Percentiles rank a stretch among this genome's conserved stretches.
These are phyloP conservation scores for Pseudozyma flocculosa DNA, from an alignment of 1,284 basidiomycete species.

Conservation along the genomic window DNA sequence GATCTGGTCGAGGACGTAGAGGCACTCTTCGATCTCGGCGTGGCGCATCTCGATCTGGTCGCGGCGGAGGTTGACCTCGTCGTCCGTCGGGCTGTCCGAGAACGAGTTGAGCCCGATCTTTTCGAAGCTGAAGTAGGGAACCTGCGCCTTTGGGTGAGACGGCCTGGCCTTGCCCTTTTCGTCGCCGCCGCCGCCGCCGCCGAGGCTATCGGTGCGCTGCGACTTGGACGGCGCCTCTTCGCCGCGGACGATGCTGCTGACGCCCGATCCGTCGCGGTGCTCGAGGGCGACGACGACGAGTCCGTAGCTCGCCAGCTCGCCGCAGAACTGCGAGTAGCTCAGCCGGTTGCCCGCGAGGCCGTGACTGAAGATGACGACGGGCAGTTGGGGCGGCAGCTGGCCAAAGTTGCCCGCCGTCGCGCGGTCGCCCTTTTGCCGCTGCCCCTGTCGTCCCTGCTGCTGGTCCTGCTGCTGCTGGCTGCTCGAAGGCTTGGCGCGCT, in stretches of 20 bases:
- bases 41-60: conserved; percentile 62
- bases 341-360: conserved; percentile 49
- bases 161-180: conserved; percentile 38
- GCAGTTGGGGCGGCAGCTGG: conserved; percentile 28
- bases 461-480: neutral
- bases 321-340: conserved; percentile 48
- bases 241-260: conserved; percentile 57
- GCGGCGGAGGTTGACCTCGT: conserved; percentile 60
- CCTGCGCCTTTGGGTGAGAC: conserved; percentile 12
- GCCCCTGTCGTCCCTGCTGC: too few relatives aligned
- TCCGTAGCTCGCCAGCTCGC: conserved; percentile 45
- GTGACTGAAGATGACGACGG: conserved; percentile 47
- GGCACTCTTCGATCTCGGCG: conserved; percentile 60
- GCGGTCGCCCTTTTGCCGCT: conserved; percentile 7
- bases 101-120: conserved; percentile 56
- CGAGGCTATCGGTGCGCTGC: neutral
- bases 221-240: conserved; percentile 11
- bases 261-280: conserved; percentile 62
- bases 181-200: conserved; percentile 14
- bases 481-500: conserved; percentile 1
- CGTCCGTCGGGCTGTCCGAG: conserved; percentile 29
- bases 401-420: conserved; percentile 26
- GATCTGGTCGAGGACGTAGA: conserved; percentile 57
- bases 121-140: conserved; percentile 57
- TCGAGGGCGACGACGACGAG: conserved; percentile 62